phyloP scores from a whole-genome alignment of 1,139 yeast species.

The Lodderomyces orthopsilosis region DNA sequence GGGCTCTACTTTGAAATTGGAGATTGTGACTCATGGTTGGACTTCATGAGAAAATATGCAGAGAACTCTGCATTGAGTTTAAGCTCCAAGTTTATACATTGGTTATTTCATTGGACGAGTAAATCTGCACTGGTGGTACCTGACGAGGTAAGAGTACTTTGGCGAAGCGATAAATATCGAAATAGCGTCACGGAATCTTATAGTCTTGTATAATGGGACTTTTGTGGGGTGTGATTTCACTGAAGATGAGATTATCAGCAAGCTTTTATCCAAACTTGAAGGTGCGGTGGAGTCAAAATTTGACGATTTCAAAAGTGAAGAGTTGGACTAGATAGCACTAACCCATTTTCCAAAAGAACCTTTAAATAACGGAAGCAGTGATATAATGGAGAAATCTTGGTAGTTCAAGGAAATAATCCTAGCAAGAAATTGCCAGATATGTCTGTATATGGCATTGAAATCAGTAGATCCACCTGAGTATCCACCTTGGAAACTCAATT shows the following conservation, averaged over 20 bases:
- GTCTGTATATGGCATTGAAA: constrained; percentile 85
- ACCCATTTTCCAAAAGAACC: constrained; percentile 24
- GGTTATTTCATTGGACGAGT: no score
- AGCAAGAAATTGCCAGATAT: constrained; percentile 62
- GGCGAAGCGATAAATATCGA: constrained; percentile 61
- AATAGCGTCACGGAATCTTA: constrained; percentile 41
- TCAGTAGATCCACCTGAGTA: constrained; percentile 80
- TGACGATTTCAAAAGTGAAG: constrained; percentile 67
- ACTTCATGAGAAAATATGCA: no score
- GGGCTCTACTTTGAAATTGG: no score
- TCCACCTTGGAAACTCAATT: constrained; percentile 73
- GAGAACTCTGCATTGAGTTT: no score
- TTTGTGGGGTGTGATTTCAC: constrained; percentile 78
- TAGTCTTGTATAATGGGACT: constrained; percentile 70
- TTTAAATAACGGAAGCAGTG: constrained; percentile 32
- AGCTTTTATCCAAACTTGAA: constrained; percentile 45
- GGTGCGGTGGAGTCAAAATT: constrained; percentile 39
- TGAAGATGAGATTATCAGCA: constrained; percentile 50
- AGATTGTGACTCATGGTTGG: no score
- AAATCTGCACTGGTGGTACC: no score
- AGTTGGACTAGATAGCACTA: constrained; percentile 76
- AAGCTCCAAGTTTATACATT: no score
- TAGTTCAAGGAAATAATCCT: constrained; percentile 50
- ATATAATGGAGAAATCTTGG: constrained; percentile 67
- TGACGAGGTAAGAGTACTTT: no score